These are phyloP conservation scores for Dentipellis sp. DNA, from an alignment of 768 basidiomycete species.

Conservation along the genomic window DNA sequence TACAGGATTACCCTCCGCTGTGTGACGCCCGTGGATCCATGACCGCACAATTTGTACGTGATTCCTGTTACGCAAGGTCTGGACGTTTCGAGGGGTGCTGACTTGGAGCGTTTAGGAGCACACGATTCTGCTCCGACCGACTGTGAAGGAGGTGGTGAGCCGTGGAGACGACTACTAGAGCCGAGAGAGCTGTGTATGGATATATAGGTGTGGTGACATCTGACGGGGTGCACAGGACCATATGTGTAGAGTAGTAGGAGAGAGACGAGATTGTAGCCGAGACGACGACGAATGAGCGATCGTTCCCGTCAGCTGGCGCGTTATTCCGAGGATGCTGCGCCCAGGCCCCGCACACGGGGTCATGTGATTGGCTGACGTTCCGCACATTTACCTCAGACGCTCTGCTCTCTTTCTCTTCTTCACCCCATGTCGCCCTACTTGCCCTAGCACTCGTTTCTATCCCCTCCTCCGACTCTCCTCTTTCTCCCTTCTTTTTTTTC, in stretches of 20 bases:
- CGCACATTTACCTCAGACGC: not conserved
- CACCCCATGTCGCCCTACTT: not conserved
- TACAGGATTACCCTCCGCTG: conserved; percentile 88
- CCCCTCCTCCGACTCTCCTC: not conserved
- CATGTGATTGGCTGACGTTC: not conserved
- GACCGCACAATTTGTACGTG: conserved; percentile 86
- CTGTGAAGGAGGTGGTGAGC: conserved; percentile 77
- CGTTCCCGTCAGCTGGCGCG: too few relatives aligned
- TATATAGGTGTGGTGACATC: not conserved
- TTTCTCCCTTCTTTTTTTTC: not conserved
- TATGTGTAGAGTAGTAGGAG: not conserved
- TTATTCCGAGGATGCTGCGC: too few relatives aligned
- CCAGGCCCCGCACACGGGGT: too few relatives aligned
- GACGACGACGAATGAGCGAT: too few relatives aligned
- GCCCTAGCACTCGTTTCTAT: not conserved
- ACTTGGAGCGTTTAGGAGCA: conserved; percentile 48
- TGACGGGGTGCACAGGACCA: not conserved
- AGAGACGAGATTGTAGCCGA: not conserved
- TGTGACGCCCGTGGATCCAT: conserved; percentile 78
- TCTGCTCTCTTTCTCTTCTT: not conserved
- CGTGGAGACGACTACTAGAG: conserved; percentile 72
- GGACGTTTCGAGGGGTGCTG: not conserved
- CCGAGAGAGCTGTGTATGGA: not conserved
- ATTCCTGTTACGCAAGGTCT: too few relatives aligned
- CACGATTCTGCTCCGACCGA: conserved; percentile 77